Evolutionary conservation across 352 stramenopile species (phyloP).

Genomic region (Pythium volutum): DNA sequence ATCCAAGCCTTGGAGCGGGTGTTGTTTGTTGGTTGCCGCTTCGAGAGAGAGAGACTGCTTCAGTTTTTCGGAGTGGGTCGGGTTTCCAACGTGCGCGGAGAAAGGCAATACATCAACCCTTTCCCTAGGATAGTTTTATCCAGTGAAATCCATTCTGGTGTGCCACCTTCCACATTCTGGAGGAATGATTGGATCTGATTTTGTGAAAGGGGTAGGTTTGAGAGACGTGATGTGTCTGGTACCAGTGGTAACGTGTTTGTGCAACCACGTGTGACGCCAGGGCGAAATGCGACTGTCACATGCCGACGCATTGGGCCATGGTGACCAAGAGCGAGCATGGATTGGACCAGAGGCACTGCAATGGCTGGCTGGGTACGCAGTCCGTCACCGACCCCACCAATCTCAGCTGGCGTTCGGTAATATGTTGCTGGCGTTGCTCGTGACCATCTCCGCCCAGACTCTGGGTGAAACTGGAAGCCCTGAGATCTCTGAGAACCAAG

Average conservation of each 20-base stretch:
- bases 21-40: slow-evolving; percentile 7
- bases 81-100: slow-evolving; percentile 8
- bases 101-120: background rate
- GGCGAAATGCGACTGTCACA: slow-evolving; percentile 15
- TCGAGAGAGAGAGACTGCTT: slow-evolving; percentile 7
- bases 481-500: no score
- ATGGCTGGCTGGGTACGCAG: slow-evolving; percentile 19
- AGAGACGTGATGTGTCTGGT: slow-evolving; percentile 9
- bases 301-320: no score
- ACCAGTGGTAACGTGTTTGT: slow-evolving; percentile 12
- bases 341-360: slow-evolving; percentile 11
- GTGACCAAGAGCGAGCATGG: background rate
- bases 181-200: slow-evolving; percentile 14
- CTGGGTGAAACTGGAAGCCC: no score
- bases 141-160: background rate
- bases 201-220: slow-evolving; percentile 15
- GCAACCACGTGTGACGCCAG: slow-evolving; percentile 20
- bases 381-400: no score
- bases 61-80: slow-evolving; percentile 16
- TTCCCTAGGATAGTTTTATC: slow-evolving; percentile 4
- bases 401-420: no score
- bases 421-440: no score
- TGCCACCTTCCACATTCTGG: slow-evolving; percentile 11
- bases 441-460: no score
- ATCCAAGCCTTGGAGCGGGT: background rate